phyloP scores from a whole-genome alignment of 352 stramenopile genomes.

The Phytophthora colocasiae region DNA sequence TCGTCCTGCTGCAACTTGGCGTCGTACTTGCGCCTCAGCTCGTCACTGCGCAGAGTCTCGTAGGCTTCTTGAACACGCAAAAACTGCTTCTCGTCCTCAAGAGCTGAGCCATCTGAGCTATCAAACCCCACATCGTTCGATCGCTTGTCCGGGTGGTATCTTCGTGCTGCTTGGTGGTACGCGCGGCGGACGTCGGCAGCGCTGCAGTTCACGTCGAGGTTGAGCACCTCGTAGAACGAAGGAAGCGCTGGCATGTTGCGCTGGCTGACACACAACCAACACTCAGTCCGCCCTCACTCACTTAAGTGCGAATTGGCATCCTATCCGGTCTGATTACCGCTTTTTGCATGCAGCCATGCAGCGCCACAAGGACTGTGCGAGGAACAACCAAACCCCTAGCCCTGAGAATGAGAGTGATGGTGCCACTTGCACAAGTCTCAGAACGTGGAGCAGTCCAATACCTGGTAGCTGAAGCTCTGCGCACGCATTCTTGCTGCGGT shows the following conservation, averaged over 20 bases:
- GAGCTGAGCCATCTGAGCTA: not conserved
- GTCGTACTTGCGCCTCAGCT: constrained; percentile 63
- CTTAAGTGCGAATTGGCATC: constrained; percentile 24
- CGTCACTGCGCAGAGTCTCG: constrained; percentile 61
- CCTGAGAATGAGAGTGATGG: constrained; percentile 22
- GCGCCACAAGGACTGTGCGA: constrained; percentile 34
- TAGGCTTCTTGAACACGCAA: constrained; percentile 72
- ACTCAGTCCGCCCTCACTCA: constrained; percentile 13
- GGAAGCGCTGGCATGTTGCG: constrained; percentile 5
- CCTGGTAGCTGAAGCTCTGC: constrained; percentile 7
- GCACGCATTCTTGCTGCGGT: constrained; percentile 1
- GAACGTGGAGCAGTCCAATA: constrained; percentile 2
- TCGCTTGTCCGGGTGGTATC: constrained; percentile 75
- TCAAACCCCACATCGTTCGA: not conserved
- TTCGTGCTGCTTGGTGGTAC: constrained; percentile 70
- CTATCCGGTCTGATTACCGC: constrained; percentile 20
- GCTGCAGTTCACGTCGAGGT: constrained; percentile 50
- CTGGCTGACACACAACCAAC: not conserved
- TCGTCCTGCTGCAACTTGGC: constrained; percentile 45
- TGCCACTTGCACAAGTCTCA: constrained; percentile 28
- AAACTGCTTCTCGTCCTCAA: constrained; percentile 45
- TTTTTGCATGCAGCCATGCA: constrained; percentile 6
- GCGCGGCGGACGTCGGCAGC: constrained; percentile 71
- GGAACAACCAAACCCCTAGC: constrained; percentile 23
- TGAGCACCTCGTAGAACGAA: constrained; percentile 71